Evolutionary conservation across 1,284 basidiomycete genomes (phyloP).

Genomic region (Irpex lacteus): DNA sequence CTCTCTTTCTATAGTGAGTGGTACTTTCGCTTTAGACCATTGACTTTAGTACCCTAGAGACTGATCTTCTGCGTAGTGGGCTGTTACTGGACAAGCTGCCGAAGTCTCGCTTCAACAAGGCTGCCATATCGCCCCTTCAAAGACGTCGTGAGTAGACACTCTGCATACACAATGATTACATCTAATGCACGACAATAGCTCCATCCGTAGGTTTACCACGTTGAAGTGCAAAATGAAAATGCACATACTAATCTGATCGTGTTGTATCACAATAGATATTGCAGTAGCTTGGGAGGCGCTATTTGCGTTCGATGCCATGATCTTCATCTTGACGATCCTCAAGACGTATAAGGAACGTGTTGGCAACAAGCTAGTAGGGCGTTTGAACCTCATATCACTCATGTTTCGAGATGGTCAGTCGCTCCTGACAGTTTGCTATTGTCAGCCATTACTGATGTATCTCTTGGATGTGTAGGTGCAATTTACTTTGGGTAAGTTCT

Average conservation of each 20-base stretch:
- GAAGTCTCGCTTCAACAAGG: conserved; percentile 20
- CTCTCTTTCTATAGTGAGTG: conserved; percentile 21
- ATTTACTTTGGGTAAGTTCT: conserved; percentile 30
- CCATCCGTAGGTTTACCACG: conserved; percentile 11
- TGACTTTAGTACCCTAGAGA: conserved; percentile 15
- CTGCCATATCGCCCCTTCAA: conserved; percentile 22
- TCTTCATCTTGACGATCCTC: conserved; percentile 15
- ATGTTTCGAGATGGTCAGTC: conserved; percentile 17
- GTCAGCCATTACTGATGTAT: neutral
- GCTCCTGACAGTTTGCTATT: neutral
- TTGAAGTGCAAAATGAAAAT: neutral
- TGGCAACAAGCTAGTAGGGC: neutral
- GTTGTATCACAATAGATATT: conserved; percentile 7
- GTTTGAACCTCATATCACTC: conserved; percentile 8
- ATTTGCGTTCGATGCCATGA: conserved; percentile 15
- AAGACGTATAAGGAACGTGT: conserved; percentile 15
- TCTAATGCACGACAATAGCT: neutral
- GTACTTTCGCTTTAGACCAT: conserved; percentile 3
- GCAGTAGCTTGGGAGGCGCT: conserved; percentile 20
- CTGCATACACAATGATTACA: neutral
- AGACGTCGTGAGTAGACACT: conserved; percentile 18
- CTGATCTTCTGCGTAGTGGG: conserved; percentile 21
- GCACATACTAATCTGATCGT: neutral
- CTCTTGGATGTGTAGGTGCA: conserved; percentile 20
- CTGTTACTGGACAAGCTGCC: conserved; percentile 22